phyloP scores from a whole-genome alignment of 768 basidiomycete genomes.

The Scleroderma citrinum region DNA sequence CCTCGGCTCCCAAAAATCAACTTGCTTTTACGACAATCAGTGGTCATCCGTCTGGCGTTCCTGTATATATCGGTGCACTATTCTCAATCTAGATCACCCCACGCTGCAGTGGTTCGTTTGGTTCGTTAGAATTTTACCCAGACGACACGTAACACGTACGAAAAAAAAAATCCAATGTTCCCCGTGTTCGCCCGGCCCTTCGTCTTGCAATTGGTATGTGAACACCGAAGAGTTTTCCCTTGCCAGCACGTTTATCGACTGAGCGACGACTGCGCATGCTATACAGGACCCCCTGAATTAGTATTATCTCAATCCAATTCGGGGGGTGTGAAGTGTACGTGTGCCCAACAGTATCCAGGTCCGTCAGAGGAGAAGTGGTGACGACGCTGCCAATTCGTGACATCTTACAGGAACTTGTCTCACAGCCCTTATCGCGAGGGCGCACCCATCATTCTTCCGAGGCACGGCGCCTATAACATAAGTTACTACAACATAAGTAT shows the following conservation, averaged over 20 bases:
- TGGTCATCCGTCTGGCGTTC: constrained; percentile 12
- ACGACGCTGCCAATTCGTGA: neutral
- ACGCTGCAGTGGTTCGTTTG: neutral
- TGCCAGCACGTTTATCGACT: no score
- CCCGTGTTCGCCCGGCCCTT: neutral
- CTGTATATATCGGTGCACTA: constrained; percentile 25
- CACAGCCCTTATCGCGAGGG: neutral
- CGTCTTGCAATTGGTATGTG: neutral
- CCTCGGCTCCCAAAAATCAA: neutral
- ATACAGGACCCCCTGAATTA: no score
- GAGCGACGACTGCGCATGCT: no score
- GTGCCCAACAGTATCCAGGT: neutral
- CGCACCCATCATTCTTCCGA: neutral
- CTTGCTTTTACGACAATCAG: constrained; percentile 27
- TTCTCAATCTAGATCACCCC: constrained; percentile 6
- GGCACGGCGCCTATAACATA: no score
- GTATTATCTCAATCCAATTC: neutral
- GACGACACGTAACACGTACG: neutral
- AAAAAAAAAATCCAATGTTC: neutral
- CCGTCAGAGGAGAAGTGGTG: neutral
- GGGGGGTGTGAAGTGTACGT: neutral
- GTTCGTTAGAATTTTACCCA: neutral
- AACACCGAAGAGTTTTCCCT: no score
- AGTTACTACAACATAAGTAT: no score
- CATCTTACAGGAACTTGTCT: neutral